phyloP scores from a whole-genome alignment of 495 filamentous ascomycete species.

The Elasticomyces elasticus region DNA sequence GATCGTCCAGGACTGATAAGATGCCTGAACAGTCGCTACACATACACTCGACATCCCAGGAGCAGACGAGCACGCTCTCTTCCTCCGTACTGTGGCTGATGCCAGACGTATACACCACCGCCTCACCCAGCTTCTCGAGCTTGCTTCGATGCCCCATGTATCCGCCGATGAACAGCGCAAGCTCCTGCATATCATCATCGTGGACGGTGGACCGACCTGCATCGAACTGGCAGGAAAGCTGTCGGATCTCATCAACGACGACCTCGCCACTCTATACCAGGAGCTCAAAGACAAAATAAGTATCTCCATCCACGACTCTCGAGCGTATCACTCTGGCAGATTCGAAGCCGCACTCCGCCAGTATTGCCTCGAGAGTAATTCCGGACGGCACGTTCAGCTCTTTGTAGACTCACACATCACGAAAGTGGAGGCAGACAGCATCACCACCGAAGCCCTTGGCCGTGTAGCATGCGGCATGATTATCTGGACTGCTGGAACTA shows the following conservation, averaged over 20 bases:
- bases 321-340: constrained; percentile 22
- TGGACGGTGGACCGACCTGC: constrained; percentile 14
- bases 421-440: constrained; percentile 21
- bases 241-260: constrained; percentile 13
- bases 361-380: constrained; percentile 25
- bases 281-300: constrained; percentile 20
- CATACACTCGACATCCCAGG: constrained; percentile 16
- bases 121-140: constrained; percentile 12
- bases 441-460: constrained; percentile 26
- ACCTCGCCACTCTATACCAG: constrained; percentile 24
- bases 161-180: constrained; percentile 3
- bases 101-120: constrained; percentile 12
- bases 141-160: constrained; percentile 9
- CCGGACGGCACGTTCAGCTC: constrained; percentile 22
- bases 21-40: not conserved
- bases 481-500: constrained; percentile 32
- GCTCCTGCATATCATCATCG: constrained; percentile 15
- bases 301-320: constrained; percentile 31
- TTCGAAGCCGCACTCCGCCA: constrained; percentile 28
- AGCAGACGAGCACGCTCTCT: constrained; percentile 13
- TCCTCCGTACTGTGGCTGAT: constrained; percentile 11
- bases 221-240: constrained; percentile 16
- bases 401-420: constrained; percentile 25
- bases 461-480: constrained; percentile 25
- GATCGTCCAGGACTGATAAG: not conserved